Evolutionary conservation across 176 grass and related monocot species (phyloP), one percentile per base, ranked within the genome.

Genomic region (Bolboschoenus planiculmis): DNA sequence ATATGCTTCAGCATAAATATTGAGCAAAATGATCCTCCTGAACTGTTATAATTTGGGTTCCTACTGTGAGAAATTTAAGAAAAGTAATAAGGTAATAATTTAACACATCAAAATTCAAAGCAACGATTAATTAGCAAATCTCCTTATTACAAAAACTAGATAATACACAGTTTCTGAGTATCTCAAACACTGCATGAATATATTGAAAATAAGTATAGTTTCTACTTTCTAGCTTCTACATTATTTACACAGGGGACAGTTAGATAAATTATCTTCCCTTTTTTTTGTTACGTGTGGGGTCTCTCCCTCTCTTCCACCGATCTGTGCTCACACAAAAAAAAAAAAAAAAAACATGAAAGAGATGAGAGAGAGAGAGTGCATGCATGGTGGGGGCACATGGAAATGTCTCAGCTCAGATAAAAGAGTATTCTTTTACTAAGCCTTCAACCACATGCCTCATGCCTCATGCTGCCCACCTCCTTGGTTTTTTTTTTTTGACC

Each of bases 301-400:
- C 26, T n/a, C n/a, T n/a, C n/a, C n/a, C n/a, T n/a, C 67, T 26
- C 7, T 77, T 10, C 16, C 72, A 33, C 44, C 4, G 72, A 53
- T 77, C 72, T 77, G 46, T 3, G 13, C 7, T 82, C 39, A 35
- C 24, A 53, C 4, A 2, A 53, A 53, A 53, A 53, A 53, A 53
- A 64, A 50, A 27, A 81, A 65, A n/a, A 23, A 34, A 30, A 68
- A 39, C 9, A 0, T 14, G 26, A 53, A 76, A 53, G 54, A 80
- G 33, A 35, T 40, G 31, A 36, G 31, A 59, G 53, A 65, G 40
- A 50, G 47, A 34, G 4, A 50, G 60, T 44, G 7, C 1, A 63
- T 16, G 2, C 23, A 65, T 81, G 55, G 37, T 81, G 79, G 79
- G 78, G 79, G 79, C 79, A 81, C 79, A 81, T 81, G 79, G 79